Evolutionary conservation across 352 stramenopile genomes (phyloP).

Genomic region (Phytopythium boreale): DNA sequence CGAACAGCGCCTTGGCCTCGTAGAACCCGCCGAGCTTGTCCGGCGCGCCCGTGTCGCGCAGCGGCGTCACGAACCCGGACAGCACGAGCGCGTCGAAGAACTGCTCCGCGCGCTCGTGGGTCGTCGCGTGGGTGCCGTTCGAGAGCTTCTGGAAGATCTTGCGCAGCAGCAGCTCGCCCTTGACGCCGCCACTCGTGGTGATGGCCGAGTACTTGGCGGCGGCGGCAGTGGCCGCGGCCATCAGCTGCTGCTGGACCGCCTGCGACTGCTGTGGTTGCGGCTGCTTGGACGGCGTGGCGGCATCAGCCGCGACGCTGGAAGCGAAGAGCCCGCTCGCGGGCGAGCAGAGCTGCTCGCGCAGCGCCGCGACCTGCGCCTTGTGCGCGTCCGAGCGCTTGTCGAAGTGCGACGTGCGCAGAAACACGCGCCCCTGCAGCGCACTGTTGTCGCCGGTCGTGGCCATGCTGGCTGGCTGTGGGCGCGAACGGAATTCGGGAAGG

Average conservation of each 20-base stretch:
- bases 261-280: not conserved
- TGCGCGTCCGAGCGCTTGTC: slow-evolving; percentile 5
- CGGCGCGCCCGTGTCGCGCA: slow-evolving; percentile 1
- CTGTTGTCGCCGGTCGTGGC: not conserved
- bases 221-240: not conserved
- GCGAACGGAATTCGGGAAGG: too few species aligned
- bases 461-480: too few species aligned
- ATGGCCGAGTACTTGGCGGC: slow-evolving; percentile 2
- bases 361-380: slow-evolving; percentile 3
- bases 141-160: slow-evolving; percentile 8
- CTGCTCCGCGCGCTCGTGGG: slow-evolving; percentile 9
- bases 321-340: not conserved
- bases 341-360: slow-evolving; percentile 4
- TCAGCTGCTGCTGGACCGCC: slow-evolving; percentile 5
- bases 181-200: slow-evolving; percentile 4
- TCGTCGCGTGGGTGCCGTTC: slow-evolving; percentile 3
- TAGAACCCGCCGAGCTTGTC: slow-evolving; percentile 4
- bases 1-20: slow-evolving; percentile 7
- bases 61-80: slow-evolving; percentile 7
- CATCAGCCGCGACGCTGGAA: not conserved
- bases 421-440: slow-evolving; percentile 8
- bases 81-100: slow-evolving; percentile 11
- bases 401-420: slow-evolving; percentile 4
- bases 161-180: slow-evolving; percentile 8
- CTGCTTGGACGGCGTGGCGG: not conserved